A percentile compares a stretch with the other conserved stretches of the same genome.
These are phyloP conservation scores for Phialemoniopsis sp. DNA, from an alignment of 2,329 filamentous ascomycete genomes.

Conservation along the genomic window DNA sequence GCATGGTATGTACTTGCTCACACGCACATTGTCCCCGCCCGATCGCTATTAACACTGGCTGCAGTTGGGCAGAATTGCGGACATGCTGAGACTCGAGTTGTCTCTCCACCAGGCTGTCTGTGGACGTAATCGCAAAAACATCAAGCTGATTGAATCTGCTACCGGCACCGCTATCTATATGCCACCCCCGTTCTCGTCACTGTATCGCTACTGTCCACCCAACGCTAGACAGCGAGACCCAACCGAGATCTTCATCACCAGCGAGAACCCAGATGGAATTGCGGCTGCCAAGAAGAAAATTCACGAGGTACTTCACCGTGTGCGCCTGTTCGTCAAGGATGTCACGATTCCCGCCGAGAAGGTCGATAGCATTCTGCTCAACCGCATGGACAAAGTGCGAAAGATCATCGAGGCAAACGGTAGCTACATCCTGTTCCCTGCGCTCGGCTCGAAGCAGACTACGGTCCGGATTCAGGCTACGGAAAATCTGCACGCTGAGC, in stretches of 20 bases:
- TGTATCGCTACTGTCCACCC: slow-evolving; percentile 84
- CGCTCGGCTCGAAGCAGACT: slow-evolving; percentile 78
- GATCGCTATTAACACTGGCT: slow-evolving; percentile 23
- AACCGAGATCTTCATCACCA: slow-evolving; percentile 92
- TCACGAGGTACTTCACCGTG: slow-evolving; percentile 75
- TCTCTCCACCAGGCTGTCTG: slow-evolving; percentile 90
- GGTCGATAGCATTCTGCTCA: slow-evolving; percentile 89
- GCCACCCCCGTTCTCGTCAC: slow-evolving; percentile 84
- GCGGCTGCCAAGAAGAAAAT: slow-evolving; percentile 86
- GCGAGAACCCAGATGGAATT: slow-evolving; percentile 80
- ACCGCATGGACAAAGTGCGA: slow-evolving; percentile 90
- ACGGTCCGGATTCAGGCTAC: slow-evolving; percentile 87
- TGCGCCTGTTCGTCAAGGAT: slow-evolving; percentile 87
- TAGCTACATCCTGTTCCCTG: slow-evolving; percentile 89
- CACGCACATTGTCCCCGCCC: not conserved
- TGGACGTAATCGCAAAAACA: slow-evolving; percentile 91
- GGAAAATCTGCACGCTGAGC: slow-evolving; percentile 90
- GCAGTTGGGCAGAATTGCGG: slow-evolving; percentile 69
- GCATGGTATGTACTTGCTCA: slow-evolving; percentile 59
- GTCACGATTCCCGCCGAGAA: slow-evolving; percentile 86
- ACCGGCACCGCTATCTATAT: slow-evolving; percentile 98
- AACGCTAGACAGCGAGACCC: slow-evolving; percentile 79
- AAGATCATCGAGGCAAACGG: slow-evolving; percentile 98
- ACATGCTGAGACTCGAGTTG: slow-evolving; percentile 76
- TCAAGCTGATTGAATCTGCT: slow-evolving; percentile 93